Conservation (phyloP, 2,329 filamentous ascomycete genomes). For the Aspergillus chevalieri region DNA sequence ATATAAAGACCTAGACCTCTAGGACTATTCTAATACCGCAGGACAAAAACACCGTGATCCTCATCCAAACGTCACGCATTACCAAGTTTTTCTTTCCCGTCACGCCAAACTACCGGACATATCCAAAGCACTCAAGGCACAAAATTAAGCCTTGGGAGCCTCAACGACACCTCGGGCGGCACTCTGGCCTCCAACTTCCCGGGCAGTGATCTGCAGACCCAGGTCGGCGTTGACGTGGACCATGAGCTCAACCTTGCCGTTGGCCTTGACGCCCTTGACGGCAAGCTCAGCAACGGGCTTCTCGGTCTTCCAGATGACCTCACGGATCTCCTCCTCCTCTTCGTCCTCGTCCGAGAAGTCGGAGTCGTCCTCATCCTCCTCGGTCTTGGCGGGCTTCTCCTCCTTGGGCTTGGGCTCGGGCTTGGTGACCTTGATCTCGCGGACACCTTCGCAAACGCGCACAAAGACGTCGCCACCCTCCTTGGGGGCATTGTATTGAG, state of each 20-base stretch:
- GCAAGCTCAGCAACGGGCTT: conserved; percentile 77
- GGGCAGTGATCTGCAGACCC: conserved; percentile 68
- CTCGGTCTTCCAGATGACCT: conserved; percentile 89
- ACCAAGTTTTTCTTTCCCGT: too few relatives aligned
- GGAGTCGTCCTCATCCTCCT: conserved; percentile 54
- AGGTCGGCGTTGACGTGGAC: conserved; percentile 81
- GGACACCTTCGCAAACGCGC: conserved; percentile 78
- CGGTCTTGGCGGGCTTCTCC: conserved; percentile 52
- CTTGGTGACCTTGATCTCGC: conserved; percentile 90
- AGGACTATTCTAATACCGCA: too few relatives aligned
- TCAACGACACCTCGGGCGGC: conserved; percentile 64
- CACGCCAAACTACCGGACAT: too few relatives aligned
- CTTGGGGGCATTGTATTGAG: conserved; percentile 69
- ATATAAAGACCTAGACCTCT: too few relatives aligned
- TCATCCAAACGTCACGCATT: too few relatives aligned
- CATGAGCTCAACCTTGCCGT: conserved; percentile 85
- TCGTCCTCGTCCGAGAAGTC: conserved; percentile 57
- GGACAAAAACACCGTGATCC: too few relatives aligned
- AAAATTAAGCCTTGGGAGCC: conserved; percentile 23
- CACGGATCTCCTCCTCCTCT: conserved; percentile 77
- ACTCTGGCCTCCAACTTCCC: conserved; percentile 82
- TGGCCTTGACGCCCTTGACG: conserved; percentile 77
- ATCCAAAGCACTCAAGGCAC: conserved; percentile 15
- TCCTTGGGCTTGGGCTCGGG: conserved; percentile 69
- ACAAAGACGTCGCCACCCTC: conserved; percentile 82